These are phyloP conservation scores for Pseudovirgaria hyperparasitica DNA, from an alignment of 2,329 filamentous ascomycete genomes.

Conservation along the genomic window DNA sequence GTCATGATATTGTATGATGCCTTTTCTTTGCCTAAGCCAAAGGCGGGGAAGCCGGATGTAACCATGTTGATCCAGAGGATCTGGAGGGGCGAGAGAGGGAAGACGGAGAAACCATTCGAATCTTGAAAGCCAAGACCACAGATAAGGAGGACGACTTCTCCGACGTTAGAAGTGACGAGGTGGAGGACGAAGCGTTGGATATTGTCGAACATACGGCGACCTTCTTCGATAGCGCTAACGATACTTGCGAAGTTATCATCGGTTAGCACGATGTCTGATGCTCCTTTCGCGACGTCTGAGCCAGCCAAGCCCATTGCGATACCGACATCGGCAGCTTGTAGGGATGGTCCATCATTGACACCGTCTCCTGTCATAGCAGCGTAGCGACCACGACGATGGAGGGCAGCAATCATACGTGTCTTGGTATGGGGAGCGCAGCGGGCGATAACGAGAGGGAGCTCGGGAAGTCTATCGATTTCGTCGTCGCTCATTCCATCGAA, in stretches of 20 bases:
- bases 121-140: conserved; percentile 23
- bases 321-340: conserved; percentile 33
- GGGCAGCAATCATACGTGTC: conserved; percentile 13
- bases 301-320: conserved; percentile 35
- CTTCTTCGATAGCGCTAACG: conserved; percentile 32
- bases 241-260: conserved; percentile 34
- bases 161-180: conserved; percentile 18
- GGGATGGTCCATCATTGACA: conserved; percentile 33
- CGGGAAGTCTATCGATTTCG: conserved; percentile 7
- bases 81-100: conserved; percentile 23
- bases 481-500: conserved; percentile 8
- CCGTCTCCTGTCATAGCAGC: conserved; percentile 32
- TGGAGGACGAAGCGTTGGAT: conserved; percentile 29
- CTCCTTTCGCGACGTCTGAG: conserved; percentile 32
- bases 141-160: conserved; percentile 20
- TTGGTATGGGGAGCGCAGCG: conserved; percentile 8
- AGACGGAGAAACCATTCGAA: conserved; percentile 18
- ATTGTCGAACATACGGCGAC: conserved; percentile 33
- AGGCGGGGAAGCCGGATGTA: conserved; percentile 22
- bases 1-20: conserved; percentile 20
- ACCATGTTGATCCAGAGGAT: conserved; percentile 27
- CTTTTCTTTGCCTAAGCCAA: conserved; percentile 22
- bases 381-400: conserved; percentile 28
- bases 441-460: conserved; percentile 7
- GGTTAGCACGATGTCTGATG: conserved; percentile 31